Percentiles rank a stretch among this genome's conserved stretches.
Conservation (phyloP, 2,329 filamentous ascomycete genomes). For the Fonsecaea multimorphosa region DNA sequence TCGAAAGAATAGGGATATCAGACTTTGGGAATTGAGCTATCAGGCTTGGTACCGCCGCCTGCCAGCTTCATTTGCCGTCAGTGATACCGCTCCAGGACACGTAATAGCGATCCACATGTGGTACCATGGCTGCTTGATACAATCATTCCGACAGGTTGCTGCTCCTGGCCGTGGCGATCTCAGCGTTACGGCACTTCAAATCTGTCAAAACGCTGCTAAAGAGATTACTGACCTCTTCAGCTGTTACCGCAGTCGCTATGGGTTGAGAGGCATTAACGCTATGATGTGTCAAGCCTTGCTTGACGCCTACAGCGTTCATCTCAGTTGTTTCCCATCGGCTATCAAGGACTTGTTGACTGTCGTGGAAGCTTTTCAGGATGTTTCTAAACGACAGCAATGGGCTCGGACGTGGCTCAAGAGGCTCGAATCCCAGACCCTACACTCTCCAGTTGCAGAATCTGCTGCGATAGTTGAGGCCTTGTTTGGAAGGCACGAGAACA, state of each 20-base stretch:
- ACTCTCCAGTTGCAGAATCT: not conserved
- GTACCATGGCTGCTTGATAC: conserved; percentile 6
- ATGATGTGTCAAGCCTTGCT: not conserved
- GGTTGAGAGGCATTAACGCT: conserved; percentile 1
- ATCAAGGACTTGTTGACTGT: not conserved
- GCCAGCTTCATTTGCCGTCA: not conserved
- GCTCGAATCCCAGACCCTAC: not conserved
- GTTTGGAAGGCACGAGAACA: not conserved
- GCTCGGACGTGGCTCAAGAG: not conserved
- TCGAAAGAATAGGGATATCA: not conserved
- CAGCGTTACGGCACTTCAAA: not conserved
- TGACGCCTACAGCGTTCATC: not conserved
- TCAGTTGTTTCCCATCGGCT: not conserved
- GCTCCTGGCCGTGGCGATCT: not conserved
- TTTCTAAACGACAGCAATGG: conserved; percentile 8
- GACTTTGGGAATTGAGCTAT: not conserved
- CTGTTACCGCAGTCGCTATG: not conserved
- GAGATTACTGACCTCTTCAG: not conserved
- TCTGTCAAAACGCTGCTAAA: not conserved
- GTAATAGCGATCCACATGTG: conserved; percentile 5
- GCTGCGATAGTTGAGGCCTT: not conserved
- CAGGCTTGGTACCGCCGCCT: not conserved
- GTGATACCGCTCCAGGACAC: not conserved
- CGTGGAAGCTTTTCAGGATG: conserved; percentile 8
- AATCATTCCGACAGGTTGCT: not conserved